phyloP scores from a whole-genome alignment of 495 filamentous ascomycete species.

The Aspergillus panamensis region DNA sequence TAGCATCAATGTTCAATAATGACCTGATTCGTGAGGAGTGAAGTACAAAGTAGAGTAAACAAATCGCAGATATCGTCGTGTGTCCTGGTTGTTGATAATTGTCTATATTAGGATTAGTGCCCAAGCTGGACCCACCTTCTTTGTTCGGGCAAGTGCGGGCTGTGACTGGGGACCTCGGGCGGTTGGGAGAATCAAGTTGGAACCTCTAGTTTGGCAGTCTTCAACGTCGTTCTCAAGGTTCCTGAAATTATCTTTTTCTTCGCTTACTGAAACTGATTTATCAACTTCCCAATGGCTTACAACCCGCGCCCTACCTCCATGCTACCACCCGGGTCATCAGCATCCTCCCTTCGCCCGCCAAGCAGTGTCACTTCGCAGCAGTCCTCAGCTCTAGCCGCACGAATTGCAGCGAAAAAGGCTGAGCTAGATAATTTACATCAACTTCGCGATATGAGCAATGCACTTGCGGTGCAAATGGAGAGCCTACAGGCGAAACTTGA shows the following conservation, averaged over 20 bases:
- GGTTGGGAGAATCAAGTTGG: too few relatives aligned
- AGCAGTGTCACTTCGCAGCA: conserved; percentile 54
- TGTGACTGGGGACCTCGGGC: background rate
- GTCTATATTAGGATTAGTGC: conserved; percentile 33
- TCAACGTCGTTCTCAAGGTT: too few relatives aligned
- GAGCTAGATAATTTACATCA: conserved; percentile 88
- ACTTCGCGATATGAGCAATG: conserved; percentile 81
- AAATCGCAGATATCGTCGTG: conserved; percentile 4
- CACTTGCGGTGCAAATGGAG: conserved; percentile 87
- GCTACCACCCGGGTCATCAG: conserved; percentile 29
- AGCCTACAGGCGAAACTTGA: conserved; percentile 80
- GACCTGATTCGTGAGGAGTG: background rate
- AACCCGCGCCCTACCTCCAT: conserved; percentile 48
- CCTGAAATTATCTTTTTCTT: background rate
- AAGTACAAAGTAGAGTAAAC: conserved; percentile 21
- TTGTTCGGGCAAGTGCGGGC: conserved; percentile 10
- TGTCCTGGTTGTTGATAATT: conserved; percentile 40
- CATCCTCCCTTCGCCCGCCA: conserved; percentile 36
- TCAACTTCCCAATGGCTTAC: conserved; percentile 49
- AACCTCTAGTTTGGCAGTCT: too few relatives aligned
- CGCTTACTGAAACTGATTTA: background rate
- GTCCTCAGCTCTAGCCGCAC: conserved; percentile 75
- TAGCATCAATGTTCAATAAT: background rate
- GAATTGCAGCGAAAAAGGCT: conserved; percentile 89
- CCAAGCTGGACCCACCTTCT: conserved; percentile 5